Evolutionary conservation across 495 filamentous ascomycete genomes (phyloP).

Genomic region (Daldinia grandis): DNA sequence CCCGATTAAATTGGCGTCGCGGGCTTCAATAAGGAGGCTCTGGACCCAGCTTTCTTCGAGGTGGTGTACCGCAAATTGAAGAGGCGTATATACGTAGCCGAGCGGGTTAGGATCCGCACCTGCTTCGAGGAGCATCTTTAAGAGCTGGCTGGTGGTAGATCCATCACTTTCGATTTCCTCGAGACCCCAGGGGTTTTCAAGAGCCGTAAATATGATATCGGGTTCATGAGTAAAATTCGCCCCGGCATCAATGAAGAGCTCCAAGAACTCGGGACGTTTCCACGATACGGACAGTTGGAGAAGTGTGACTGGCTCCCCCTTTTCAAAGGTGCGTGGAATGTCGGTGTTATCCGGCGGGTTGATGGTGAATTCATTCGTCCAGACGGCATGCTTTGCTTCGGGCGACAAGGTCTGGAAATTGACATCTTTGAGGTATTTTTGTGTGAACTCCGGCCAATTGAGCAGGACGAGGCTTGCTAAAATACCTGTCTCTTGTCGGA

Average conservation of each 20-base stretch:
- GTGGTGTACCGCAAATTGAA: slow-evolving; percentile 23
- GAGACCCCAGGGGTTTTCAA: slow-evolving; percentile 6
- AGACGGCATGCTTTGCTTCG: slow-evolving; percentile 19
- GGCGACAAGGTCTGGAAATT: slow-evolving; percentile 14
- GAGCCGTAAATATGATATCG: slow-evolving; percentile 25
- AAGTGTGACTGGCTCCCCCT: slow-evolving; percentile 17
- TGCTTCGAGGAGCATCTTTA: slow-evolving; percentile 34
- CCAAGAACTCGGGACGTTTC: slow-evolving; percentile 29
- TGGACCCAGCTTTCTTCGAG: slow-evolving; percentile 26
- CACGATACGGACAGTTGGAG: slow-evolving; percentile 26
- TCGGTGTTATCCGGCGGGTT: background rate
- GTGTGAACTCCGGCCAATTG: slow-evolving; percentile 34
- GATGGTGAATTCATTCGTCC: slow-evolving; percentile 28
- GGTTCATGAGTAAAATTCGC: slow-evolving; percentile 22
- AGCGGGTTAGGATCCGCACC: slow-evolving; percentile 30
- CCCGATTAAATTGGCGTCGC: slow-evolving; percentile 21
- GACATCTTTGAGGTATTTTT: slow-evolving; percentile 16
- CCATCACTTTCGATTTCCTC: slow-evolving; percentile 7
- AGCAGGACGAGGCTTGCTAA: slow-evolving; percentile 28
- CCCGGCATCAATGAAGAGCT: slow-evolving; percentile 28
- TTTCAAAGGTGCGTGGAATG: background rate
- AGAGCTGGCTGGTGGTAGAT: slow-evolving; percentile 13
- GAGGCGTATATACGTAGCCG: slow-evolving; percentile 24
- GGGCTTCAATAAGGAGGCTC: slow-evolving; percentile 29
- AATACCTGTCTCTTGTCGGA: slow-evolving; percentile 8